A percentile compares a stretch with the other conserved stretches of the same genome.
These are phyloP conservation scores for Paramecium sexaurelia DNA, from an alignment of 73 alveolate genomes.

Conservation along the genomic window DNA sequence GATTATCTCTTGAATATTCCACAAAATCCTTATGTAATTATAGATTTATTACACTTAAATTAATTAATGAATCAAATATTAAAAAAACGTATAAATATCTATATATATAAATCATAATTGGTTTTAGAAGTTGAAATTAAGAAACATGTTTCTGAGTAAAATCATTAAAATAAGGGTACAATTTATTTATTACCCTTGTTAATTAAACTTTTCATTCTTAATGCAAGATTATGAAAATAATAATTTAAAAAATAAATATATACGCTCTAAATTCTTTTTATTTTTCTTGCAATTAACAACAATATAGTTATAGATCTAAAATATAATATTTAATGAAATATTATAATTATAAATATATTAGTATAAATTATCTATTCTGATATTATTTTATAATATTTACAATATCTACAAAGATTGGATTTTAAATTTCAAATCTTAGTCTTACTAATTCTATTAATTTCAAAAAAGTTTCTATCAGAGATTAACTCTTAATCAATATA, in stretches of 20 bases:
- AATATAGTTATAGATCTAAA: not conserved
- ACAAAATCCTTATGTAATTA: not conserved
- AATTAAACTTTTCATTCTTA: not conserved
- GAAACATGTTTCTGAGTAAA: not conserved
- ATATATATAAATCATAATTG: constrained; percentile 35
- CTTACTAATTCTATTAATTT: not conserved
- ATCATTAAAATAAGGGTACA: not conserved
- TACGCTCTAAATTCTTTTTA: constrained; percentile 19
- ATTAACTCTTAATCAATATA: not conserved
- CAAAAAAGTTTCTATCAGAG: not conserved
- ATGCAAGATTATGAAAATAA: not conserved
- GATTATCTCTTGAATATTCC: not conserved
- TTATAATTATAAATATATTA: not conserved
- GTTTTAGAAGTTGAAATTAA: not conserved
- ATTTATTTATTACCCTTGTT: not conserved
- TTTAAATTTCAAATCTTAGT: not conserved
- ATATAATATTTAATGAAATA: constrained; percentile 2
- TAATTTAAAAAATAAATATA: not conserved
- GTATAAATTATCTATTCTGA: not conserved
- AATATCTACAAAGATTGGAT: no score
- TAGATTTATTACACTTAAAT: no score
- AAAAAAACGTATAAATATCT: no score
- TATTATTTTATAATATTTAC: no score
- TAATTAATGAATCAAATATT: no score
- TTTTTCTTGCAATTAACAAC: not conserved